Evolutionary conservation across 2,329 filamentous ascomycete species (phyloP).

Genomic region (Curvularia hawaiiensis): DNA sequence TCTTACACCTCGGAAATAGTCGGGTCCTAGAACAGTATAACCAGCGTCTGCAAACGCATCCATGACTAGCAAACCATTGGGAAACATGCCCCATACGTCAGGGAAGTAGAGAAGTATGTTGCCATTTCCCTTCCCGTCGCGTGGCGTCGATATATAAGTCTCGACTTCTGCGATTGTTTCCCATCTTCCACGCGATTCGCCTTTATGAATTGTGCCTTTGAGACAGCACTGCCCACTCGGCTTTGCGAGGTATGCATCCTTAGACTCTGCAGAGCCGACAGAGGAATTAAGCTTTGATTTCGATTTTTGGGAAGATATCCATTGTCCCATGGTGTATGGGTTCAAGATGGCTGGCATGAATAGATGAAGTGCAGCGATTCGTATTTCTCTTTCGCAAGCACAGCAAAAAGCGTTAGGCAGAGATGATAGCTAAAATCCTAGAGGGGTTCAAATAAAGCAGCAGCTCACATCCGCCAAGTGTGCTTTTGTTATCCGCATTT

Average conservation of each 20-base stretch:
- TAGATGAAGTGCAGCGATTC: not conserved
- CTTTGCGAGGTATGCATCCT: slow-evolving; percentile 31
- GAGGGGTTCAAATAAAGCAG: not conserved
- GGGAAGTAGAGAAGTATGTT: slow-evolving; percentile 55
- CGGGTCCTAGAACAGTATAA: slow-evolving; percentile 51
- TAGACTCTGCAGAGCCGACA: not conserved
- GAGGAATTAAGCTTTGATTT: not conserved
- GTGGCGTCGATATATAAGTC: slow-evolving; percentile 47
- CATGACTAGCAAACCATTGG: slow-evolving; percentile 53
- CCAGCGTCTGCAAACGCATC: slow-evolving; percentile 54
- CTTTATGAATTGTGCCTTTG: slow-evolving; percentile 48
- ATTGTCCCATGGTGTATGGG: not conserved
- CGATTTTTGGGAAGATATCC: not conserved
- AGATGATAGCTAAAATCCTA: not conserved
- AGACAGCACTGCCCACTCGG: slow-evolving; percentile 49
- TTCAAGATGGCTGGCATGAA: not conserved
- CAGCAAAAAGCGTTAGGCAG: not conserved
- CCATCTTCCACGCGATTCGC: slow-evolving; percentile 45
- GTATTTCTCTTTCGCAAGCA: not conserved
- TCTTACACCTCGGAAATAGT: slow-evolving; percentile 53
- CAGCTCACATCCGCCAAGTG: not conserved
- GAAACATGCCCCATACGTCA: slow-evolving; percentile 53
- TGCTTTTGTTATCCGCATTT: not conserved
- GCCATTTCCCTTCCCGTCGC: slow-evolving; percentile 44
- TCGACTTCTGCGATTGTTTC: slow-evolving; percentile 44